Evolutionary conservation across 371 early-diverging fungal species (phyloP), one percentile per base, ranked within the genome.

Genomic region (Apophysomyces elegans): DNA sequence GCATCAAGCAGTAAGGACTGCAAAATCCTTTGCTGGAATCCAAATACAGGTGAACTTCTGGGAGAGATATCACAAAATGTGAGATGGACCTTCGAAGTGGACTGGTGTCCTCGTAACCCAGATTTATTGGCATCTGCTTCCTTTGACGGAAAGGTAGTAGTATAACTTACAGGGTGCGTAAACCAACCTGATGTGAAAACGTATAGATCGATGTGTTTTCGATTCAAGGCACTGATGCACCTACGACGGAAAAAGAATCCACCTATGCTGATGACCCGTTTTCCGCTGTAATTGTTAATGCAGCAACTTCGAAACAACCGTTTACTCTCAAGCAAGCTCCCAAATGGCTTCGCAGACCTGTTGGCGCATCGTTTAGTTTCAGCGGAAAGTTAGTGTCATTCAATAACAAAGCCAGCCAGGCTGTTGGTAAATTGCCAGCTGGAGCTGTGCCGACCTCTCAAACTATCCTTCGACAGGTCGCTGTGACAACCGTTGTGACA

Each of bases 301-400:
- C 78, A 13, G 57, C 70, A 6, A 59, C 66, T 50, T 46, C 69
- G 11, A 61, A 72, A 2, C 68, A 58, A 5, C 41, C 71, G 0
- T 81, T 81, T 46, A 58, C 76, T 1, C 85, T 98, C 16, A 91
- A 90, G 63, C 88, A 91, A 32, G 93, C 98, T 46, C 98, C 99
- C 37, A 96, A 95, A 80, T 99, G 99, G 99, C 87, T 96, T 26
- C 89, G 94, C 41, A 85, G 96, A 5, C 97, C 97, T n/a, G 90
- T 89, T 0, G 96, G 97, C 12, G 95, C 91, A 4, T 81, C 90
- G 0, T 99, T 94, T 82, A 93, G 93, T 11, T 97, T 96, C 68
- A 96, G 97, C 66, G 94, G 94, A 37, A 91, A 92, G 70, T 82
- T 99, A 18, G 92, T 92, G n/a, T 76, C 81, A 21, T 94, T 95